These are phyloP conservation scores for Wickerhamomyces bisporus DNA, from an alignment of 805 yeast species.

Conservation along the genomic window DNA sequence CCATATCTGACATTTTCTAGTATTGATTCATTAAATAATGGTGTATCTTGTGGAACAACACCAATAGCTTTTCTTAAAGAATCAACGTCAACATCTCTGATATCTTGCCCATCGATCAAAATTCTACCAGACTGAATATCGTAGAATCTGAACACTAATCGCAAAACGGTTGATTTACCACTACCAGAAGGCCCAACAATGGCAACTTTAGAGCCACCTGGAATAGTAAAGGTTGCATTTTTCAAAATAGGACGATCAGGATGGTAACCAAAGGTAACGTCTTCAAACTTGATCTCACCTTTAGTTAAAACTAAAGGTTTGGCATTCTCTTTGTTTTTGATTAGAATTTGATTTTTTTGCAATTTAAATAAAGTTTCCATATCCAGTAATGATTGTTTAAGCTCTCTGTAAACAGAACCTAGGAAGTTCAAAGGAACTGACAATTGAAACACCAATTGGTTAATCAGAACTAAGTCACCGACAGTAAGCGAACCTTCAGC, in stretches of 20 bases:
- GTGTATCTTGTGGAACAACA: constrained; percentile 97
- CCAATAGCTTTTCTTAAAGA: constrained; percentile 73
- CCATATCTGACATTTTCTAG: constrained; percentile 88
- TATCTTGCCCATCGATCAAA: constrained; percentile 84
- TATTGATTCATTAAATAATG: constrained; percentile 87
- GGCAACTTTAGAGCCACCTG: constrained; percentile 88
- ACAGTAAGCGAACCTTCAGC: constrained; percentile 76
- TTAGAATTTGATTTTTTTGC: constrained; percentile 66
- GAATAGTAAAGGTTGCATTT: constrained; percentile 78
- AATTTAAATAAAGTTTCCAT: constrained; percentile 92
- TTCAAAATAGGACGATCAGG: constrained; percentile 80
- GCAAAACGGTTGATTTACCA: constrained; percentile 87
- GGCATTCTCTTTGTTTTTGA: constrained; percentile 60
- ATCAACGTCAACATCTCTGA: constrained; percentile 67
- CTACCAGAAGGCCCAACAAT: constrained; percentile 96
- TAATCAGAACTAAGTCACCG: constrained; percentile 91
- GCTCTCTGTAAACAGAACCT: constrained; percentile 92
- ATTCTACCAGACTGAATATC: constrained; percentile 78
- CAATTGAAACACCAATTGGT: constrained; percentile 92
- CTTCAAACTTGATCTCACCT: constrained; percentile 78
- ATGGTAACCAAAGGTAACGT: constrained; percentile 89
- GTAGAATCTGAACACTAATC: constrained; percentile 83
- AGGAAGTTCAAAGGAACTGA: constrained; percentile 91
- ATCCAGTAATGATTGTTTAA: constrained; percentile 87
- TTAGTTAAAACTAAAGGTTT: constrained; percentile 47